phyloP scores from a whole-genome alignment of 1,284 basidiomycete genomes.

The Ganoderma sinense region DNA sequence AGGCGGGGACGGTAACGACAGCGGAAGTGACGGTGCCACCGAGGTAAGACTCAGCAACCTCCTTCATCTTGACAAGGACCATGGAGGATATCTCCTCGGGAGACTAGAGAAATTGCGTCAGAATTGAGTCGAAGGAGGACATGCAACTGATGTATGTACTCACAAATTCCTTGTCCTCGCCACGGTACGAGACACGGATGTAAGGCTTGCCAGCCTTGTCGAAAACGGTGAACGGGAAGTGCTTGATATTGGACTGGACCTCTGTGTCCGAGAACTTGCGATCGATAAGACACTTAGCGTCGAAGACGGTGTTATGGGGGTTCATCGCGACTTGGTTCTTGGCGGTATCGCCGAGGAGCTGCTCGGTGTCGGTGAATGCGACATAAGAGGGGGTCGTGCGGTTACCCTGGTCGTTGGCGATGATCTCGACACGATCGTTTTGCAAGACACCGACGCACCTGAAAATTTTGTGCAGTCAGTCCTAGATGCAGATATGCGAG shows the following conservation, averaged over 20 bases:
- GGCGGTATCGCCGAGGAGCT: no score
- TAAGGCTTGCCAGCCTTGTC: conserved; percentile 88
- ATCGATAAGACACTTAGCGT: conserved; percentile 94
- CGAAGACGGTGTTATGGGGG: conserved; percentile 95
- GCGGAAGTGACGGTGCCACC: no score
- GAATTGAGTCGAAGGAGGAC: no score
- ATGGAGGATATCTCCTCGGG: no score
- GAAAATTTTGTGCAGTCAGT: conserved; percentile 30
- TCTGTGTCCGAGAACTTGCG: conserved; percentile 87
- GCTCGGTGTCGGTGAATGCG: conserved; percentile 95
- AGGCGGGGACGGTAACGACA: no score
- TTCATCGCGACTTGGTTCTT: conserved; percentile 98
- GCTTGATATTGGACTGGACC: no score
- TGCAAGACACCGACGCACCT: conserved; percentile 96
- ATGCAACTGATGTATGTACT: conserved; percentile 46
- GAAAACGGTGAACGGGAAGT: no score
- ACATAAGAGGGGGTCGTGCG: conserved; percentile 99
- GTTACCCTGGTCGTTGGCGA: conserved; percentile 99
- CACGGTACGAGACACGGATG: conserved; percentile 89
- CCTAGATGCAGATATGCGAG: not conserved
- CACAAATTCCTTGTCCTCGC: conserved; percentile 92
- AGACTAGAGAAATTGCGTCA: no score
- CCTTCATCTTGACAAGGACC: no score
- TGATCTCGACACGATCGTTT: conserved; percentile 98
- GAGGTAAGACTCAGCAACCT: no score